A percentile compares a stretch with the other conserved stretches of the same genome.
phyloP scores from a whole-genome alignment of 176 grass and related monocot species.

The Triticum timopheevii region DNA sequence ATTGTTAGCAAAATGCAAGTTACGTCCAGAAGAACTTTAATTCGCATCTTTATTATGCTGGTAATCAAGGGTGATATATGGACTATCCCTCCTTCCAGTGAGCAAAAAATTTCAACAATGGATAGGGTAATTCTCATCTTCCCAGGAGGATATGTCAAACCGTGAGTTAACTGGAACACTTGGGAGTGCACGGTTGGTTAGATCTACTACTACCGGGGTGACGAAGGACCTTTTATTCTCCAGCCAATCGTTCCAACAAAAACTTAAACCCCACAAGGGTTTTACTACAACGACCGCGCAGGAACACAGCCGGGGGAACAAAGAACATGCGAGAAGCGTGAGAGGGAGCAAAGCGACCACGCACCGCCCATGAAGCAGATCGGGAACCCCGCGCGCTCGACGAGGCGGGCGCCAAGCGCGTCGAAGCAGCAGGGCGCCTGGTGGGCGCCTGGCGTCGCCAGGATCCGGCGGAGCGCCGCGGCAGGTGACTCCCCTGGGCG shows the following conservation, averaged over 20 bases:
- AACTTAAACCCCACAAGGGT: neutral
- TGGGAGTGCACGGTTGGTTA: neutral
- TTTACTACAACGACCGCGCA: neutral
- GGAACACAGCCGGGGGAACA: neutral
- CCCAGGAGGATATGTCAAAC: neutral
- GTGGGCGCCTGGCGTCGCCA: conserved; percentile 66
- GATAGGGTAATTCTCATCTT: neutral
- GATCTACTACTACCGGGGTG: neutral
- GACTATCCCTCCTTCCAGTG: neutral
- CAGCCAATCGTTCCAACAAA: neutral
- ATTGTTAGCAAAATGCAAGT: neutral
- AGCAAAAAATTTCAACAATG: neutral
- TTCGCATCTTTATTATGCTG: neutral
- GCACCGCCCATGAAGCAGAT: conserved; percentile 86
- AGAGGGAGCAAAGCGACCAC: neutral
- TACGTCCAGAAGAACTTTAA: neutral
- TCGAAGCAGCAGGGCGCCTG: conserved; percentile 93
- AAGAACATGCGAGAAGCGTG: neutral
- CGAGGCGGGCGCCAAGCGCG: conserved; percentile 78
- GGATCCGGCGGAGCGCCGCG: conserved; percentile 60
- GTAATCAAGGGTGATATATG: neutral
- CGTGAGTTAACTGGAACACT: neutral
- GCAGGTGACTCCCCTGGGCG: conserved; percentile 39
- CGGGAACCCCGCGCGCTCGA: conserved; percentile 68
- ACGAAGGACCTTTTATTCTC: neutral